Conservation (phyloP, 192 early-diverging fungal genomes). For the Paraglomus occultum region DNA sequence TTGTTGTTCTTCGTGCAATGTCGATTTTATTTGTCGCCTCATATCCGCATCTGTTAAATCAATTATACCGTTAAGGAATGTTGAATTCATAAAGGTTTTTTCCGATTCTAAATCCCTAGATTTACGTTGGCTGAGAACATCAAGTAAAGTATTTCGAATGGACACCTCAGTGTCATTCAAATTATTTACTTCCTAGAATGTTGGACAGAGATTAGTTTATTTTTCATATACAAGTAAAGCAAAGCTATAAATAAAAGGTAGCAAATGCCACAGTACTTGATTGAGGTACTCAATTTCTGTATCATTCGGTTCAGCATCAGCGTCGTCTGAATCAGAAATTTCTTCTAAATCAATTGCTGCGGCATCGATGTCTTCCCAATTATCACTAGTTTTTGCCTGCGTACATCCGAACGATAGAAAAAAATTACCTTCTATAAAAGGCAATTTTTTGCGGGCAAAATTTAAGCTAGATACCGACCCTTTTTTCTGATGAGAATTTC, state of each 20-base stretch:
- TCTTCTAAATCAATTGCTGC: too few relatives aligned
- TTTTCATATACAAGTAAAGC: too few relatives aligned
- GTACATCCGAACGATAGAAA: too few relatives aligned
- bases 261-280: too few relatives aligned
- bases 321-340: too few relatives aligned
- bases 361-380: too few relatives aligned
- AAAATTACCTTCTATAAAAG: constrained; percentile 18
- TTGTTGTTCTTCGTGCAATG: neutral
- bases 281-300: too few relatives aligned
- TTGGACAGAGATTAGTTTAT: too few relatives aligned
- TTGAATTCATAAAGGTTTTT: constrained; percentile 23
- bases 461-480: constrained; percentile 10
- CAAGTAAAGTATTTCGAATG: constrained; percentile 6
- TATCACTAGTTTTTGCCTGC: too few relatives aligned
- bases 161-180: constrained; percentile 4
- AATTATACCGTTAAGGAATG: constrained; percentile 14
- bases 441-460: constrained; percentile 1
- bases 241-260: too few relatives aligned
- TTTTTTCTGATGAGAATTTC: constrained; percentile 9
- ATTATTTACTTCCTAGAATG: constrained; percentile 7
- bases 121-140: neutral
- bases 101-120: constrained; percentile 14
- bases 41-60: neutral
- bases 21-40: neutral
- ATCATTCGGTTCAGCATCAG: too few relatives aligned